phyloP scores from a whole-genome alignment of 306 rosid genomes.

The Pterocarpus macrocarpus region DNA sequence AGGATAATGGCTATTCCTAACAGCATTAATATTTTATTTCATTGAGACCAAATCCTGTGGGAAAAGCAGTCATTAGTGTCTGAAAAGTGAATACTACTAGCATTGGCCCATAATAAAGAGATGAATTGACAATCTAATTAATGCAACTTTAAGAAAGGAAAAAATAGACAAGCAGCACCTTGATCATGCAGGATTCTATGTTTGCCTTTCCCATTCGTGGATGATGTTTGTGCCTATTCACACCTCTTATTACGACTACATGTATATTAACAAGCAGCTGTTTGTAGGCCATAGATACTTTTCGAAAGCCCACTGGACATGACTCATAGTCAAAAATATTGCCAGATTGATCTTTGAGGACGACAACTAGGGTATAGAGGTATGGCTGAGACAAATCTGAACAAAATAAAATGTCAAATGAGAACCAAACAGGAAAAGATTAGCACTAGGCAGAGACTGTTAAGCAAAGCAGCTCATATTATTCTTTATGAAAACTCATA shows the following conservation, averaged over 20 bases:
- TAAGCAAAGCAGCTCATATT: not conserved
- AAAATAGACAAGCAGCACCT: conserved; percentile 59
- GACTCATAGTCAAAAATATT: conserved; percentile 84
- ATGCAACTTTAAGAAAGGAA: not conserved
- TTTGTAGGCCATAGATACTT: conserved; percentile 83
- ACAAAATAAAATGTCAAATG: conserved; percentile 38
- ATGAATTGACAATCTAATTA: conserved; percentile 9
- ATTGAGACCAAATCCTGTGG: conserved; percentile 87
- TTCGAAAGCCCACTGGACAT: conserved; percentile 78
- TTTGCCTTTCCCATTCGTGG: conserved; percentile 94
- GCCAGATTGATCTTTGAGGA: conserved; percentile 80
- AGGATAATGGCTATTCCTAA: conserved; percentile 98
- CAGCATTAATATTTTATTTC: conserved; percentile 93
- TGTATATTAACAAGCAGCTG: conserved; percentile 91
- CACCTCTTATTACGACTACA: conserved; percentile 85
- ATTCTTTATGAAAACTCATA: not conserved
- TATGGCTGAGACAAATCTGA: conserved; percentile 69
- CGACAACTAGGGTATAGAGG: conserved; percentile 81
- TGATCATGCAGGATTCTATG: conserved; percentile 94
- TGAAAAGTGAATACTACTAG: conserved; percentile 1
- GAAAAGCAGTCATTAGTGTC: conserved; percentile 37
- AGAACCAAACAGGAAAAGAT: conserved; percentile 21
- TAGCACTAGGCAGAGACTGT: conserved; percentile 4
- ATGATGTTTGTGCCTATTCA: conserved; percentile 98
- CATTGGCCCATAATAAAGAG: conserved; percentile 18